Evolutionary conservation across 2,329 filamentous ascomycete species (phyloP), one percentile per base, ranked within the genome.

Genomic region (Macrophomina phaseolina): DNA sequence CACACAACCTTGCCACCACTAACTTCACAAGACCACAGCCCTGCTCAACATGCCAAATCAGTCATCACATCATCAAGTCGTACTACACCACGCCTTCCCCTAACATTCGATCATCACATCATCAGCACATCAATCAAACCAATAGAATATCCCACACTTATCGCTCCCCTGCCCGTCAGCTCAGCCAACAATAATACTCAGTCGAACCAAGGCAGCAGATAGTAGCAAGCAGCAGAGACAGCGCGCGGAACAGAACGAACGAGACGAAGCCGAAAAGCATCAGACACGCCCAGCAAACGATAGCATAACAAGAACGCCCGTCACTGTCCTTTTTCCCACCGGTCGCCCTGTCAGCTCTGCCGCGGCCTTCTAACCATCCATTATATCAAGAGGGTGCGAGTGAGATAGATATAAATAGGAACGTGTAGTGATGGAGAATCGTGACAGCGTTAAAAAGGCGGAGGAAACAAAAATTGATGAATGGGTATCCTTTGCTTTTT

Each of bases 401-500:
- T 45, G 16, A 45, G 11, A 14, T 14, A 14, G 34, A 64, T 38
- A 38, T 38, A 7, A 38, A 8, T 12, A 38, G 7, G 11, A 4
- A 12, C 11, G 36, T 38, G 11, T 8, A 8, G 36, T 12, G 36
- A 38, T 2, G 36, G 11, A 38, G 36, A 28, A 51, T 30, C 16
- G 38, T 61, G 38, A 46, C 18, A 36, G 9, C 7, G 18, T 14
- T 34, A 36, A 6, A 36, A 14, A 48, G n/a, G 18, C 3, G 23
- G 23, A 23, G 36, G 36, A 38, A 38, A 12, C 7, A 12, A 4
- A 49, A 36, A 65, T 30, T 45, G 18, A 60, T 30, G 11, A 23
- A 30, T 9, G 55, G 55, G 55, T 60, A 60, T 60, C 55, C 38
- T 56, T n/a, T 53, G 28, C 34, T 38, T 51, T 56, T 52, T 38